Base-by-base conservation (phyloP, 805 yeast species). In the Saturnispora quitensis region DNA sequence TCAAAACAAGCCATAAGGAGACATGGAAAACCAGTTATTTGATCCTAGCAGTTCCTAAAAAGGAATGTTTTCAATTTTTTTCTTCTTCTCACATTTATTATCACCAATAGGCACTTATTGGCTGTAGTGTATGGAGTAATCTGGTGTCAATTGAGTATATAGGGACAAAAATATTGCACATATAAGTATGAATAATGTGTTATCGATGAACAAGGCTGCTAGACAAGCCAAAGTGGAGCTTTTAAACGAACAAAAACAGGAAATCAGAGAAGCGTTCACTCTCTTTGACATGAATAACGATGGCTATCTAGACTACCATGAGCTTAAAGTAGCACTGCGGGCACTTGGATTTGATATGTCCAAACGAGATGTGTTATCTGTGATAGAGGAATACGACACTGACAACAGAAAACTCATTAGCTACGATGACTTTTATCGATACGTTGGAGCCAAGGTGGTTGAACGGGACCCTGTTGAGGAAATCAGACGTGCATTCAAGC, bases 391-490 rank as follows among this genome's bases (percentile, higher is more conserved):
- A 62, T 90, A 86, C 62, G 93, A 86, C 64, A 74, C 86, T 3
- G 90, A 85, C 55, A 86, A 85, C 55, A 74, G 84, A 28, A 81
- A 80, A 51, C 72, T 82, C 58, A 84, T 91, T 61, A 78, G 82
- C 38, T 87, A 84, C 61, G 95, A 87, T 48, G 90, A 86, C 60
- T 91, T 91, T 67, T 84, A 79, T 64, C 78, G 80, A 58, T 84
- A 82, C 51, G 89, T 88, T 69, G 90, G 95, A 1, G 86, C 81
- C 52, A 82, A 78, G 68, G 86, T 93, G n/a, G 70, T 86, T 15
- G 82, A 85, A 50, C 75, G 98, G 61, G 97, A 93, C 64, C 99
- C 99, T 4, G 65, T 86, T 53, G 98, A 91, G 46, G 99, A 93
- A 64, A 85, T 93, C 18, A 77, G 80, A 54, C 73, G 97, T 47